Evolutionary conservation across 179 eudicot species (phyloP).

Genomic region (Beta corolliflora): DNA sequence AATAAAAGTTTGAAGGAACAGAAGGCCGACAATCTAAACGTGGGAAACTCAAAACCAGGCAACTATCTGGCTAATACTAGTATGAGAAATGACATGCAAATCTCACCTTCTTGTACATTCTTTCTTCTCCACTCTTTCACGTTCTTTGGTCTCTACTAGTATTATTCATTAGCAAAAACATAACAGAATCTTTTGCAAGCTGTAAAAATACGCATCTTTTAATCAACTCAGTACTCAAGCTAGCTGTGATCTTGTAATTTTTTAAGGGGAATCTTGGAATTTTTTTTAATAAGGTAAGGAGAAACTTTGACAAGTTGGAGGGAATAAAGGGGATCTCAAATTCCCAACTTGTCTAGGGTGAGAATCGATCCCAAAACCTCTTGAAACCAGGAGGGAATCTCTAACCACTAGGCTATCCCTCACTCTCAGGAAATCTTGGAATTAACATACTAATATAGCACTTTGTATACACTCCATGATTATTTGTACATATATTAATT

Average conservation of each 20-base stretch:
- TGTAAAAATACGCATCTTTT: slow-evolving; percentile 8
- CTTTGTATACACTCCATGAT: too few species aligned
- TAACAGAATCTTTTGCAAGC: slow-evolving; percentile 14
- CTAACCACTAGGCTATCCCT: too few species aligned
- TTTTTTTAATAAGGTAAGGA: too few species aligned
- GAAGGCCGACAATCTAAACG: slow-evolving; percentile 5
- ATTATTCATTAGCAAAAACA: background rate
- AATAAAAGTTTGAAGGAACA: background rate
- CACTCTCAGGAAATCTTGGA: too few species aligned
- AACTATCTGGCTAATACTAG: background rate
- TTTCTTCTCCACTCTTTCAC: slow-evolving; percentile 11
- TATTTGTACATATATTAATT: too few species aligned
- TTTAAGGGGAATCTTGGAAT: too few species aligned
- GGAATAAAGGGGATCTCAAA: too few species aligned
- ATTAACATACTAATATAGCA: background rate
- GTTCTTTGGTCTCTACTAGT: slow-evolving; percentile 17
- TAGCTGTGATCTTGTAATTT: background rate
- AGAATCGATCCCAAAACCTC: too few species aligned
- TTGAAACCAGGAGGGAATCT: too few species aligned
- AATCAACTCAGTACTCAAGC: background rate
- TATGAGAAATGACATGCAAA: slow-evolving; percentile 14
- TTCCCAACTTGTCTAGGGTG: too few species aligned
- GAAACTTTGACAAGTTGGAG: too few species aligned
- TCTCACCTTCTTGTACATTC: background rate
- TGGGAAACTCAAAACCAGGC: slow-evolving; percentile 14